Conservation (phyloP, 2,329 filamentous ascomycete species). For the Bertia moriformis region DNA sequence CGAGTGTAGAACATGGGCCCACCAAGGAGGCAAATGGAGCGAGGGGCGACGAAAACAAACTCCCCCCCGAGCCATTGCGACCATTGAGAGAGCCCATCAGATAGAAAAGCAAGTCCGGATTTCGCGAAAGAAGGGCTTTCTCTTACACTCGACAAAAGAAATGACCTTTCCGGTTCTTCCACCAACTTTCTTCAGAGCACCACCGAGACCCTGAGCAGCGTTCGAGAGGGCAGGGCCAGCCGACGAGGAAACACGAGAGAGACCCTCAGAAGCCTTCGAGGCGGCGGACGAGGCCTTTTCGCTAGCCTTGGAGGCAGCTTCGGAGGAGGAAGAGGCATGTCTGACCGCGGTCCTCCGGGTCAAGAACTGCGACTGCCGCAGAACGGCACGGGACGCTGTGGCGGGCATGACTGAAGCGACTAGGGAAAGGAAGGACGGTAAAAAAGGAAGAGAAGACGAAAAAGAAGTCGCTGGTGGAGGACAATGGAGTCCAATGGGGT, state of each 20-base stretch:
- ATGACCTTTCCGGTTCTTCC: conserved; percentile 45
- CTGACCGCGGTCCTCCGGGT: conserved; percentile 1
- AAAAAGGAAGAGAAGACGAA: not conserved
- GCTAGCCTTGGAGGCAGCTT: conserved; percentile 5
- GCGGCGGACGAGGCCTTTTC: not conserved
- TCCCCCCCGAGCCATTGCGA: no score
- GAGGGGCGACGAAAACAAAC: no score
- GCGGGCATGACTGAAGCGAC: not conserved
- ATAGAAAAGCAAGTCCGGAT: conserved; percentile 1
- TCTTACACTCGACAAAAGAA: conserved; percentile 47
- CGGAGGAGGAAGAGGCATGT: conserved; percentile 5
- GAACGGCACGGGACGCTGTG: not conserved
- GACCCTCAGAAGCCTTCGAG: conserved; percentile 8
- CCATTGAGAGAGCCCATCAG: not conserved
- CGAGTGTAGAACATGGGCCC: no score
- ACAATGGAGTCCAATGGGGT: not conserved
- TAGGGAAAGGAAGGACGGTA: not conserved
- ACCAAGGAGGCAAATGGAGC: no score
- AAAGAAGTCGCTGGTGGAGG: not conserved
- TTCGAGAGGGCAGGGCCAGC: conserved; percentile 8
- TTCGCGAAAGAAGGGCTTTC: conserved; percentile 2
- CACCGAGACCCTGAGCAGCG: conserved; percentile 4
- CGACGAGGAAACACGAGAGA: conserved; percentile 8
- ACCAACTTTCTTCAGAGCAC: conserved; percentile 34
- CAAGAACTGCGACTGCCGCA: conserved; percentile 1